Base-by-base conservation (phyloP, 192 early-diverging fungal genomes). In the Backusella tuberculispora region DNA sequence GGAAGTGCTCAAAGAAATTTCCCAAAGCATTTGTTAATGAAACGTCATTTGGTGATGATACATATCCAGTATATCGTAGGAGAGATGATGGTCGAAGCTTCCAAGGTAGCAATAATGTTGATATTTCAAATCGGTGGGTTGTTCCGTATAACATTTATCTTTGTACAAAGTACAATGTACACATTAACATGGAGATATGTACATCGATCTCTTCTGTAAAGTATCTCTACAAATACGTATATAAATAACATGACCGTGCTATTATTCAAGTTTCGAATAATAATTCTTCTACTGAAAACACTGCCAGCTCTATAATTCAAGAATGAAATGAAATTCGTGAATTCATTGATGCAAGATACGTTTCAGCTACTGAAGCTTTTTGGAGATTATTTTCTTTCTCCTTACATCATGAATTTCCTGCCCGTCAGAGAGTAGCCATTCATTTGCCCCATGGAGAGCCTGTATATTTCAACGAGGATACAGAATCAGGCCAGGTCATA, bases 341-440 rank as follows among this genome's bases (percentile, higher is more conserved):
- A 56, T 1, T 64, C 5, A 14, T 69, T 1, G 24, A 76, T 74
- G 60, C 72, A 41, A 43, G 74, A 4, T 83, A 74, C 42, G 69
- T 79, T 5, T 74, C 77, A 41, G 68, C 78, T 24, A 47, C 37
- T 63, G 78, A 83, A 69, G 68, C 64, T 13, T 71, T 72, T 14
- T 83, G 74, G 66, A 64, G 76, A 60, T 74, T 83, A 6, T 78
- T 78, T 45, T 26, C n/a, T 26, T 83, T 80, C 42, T 17, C 29
- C 5, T 43, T 80, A 40, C 78, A 83, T 46, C 26, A 60, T 66
- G 74, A 74, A 37, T 74, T 44, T 34, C 82, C 78, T 15, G 15
- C 13, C 4, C 42, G 78, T n/a, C n/a, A 66, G 41, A 66, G 76
- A 10, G 44, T 80, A 40, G 45, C 63, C 1, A 76, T 83, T 6